These are phyloP conservation scores for Aureobasidium sp. DNA, from an alignment of 2,329 filamentous ascomycete genomes.

Conservation along the genomic window DNA sequence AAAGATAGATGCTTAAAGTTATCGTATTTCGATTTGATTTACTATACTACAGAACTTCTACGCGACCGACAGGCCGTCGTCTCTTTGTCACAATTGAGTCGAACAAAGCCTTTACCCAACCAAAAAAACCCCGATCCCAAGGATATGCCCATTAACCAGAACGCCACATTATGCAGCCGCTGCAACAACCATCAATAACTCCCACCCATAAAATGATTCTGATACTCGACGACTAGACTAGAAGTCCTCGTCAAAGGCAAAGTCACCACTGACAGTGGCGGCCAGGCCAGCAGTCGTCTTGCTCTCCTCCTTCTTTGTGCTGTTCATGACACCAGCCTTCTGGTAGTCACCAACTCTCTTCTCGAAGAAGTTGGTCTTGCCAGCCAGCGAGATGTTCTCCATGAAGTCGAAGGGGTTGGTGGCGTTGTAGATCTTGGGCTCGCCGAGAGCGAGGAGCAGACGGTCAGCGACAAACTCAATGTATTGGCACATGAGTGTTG, in stretches of 20 bases:
- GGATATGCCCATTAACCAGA: constrained; percentile 12
- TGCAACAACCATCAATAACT: constrained; percentile 4
- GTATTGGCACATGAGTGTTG: constrained; percentile 97
- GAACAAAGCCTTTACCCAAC: constrained; percentile 7
- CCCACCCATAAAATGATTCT: constrained; percentile 3
- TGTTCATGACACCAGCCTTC: constrained; percentile 97
- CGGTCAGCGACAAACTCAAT: constrained; percentile 99
- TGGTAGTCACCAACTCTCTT: constrained; percentile 99
- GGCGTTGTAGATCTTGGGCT: constrained; percentile 85
- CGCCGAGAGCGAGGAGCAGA: constrained; percentile 84
- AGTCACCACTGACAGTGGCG: constrained; percentile 56
- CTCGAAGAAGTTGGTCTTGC: constrained; percentile 99
- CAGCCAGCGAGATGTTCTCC: constrained; percentile 98
- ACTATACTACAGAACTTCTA: constrained; percentile 3
- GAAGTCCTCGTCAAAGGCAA: constrained; percentile 95
- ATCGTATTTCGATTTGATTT: background rate
- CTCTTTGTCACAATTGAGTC: background rate
- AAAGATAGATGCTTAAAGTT: too few relatives aligned
- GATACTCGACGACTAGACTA: constrained; percentile 40
- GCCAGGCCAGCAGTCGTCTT: constrained; percentile 36
- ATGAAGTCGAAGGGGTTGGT: constrained; percentile 99
- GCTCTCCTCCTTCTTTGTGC: constrained; percentile 63
- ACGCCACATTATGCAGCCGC: constrained; percentile 13
- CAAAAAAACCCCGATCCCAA: background rate
- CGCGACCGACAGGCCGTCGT: background rate